Base-by-base conservation (phyloP, 1,284 basidiomycete genomes). In the Marasmius tenuissimus region DNA sequence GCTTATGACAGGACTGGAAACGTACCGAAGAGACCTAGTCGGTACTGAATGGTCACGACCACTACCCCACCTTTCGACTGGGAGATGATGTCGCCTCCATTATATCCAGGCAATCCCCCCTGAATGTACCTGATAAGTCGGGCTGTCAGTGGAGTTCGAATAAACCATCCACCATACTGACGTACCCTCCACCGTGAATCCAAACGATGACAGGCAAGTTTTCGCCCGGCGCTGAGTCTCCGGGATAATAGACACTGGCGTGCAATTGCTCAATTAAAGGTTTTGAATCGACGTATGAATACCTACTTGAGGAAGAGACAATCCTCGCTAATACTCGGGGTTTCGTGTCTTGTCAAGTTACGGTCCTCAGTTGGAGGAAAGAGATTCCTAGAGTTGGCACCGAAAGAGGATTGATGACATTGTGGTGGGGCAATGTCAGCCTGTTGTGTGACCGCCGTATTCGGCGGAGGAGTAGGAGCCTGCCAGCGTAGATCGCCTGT, bases 231-330 rank as follows among this genome's bases (percentile, higher is more conserved):
- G 39, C 16, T 5, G 47, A 42, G n/a, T 22, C 38, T n/a, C 60
- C 59, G n/a, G 67, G 68, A 16, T 61, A 65, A 22, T 69, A 68
- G 14, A 75, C 73, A 62, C 76, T 75, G 58, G 58, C 34, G 18
- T 18, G 40, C 20, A 6, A 8, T 20, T 22, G 50, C 38, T 52
- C 48, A 10, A 34, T 38, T 16, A 22, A 57, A 58, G 9, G 37
- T n/a, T 50, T 33, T 33, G 27, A 16, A 1, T 50, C 12, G n/a
- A 57, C 22, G 12, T 9, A 16, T 6, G 12, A 20, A 10, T 27
- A 27, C 68, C 22, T 57, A 78, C 78, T 77, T 76, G 20, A 81
- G 67, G 63, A 80, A 80, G 1, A 80, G 68, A 63, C 77, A 79
- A 63, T 80, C 78, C 62, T 81, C 79, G 11, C 56, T 35, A 39